These are phyloP conservation scores for Mycena venus DNA, from an alignment of 768 basidiomycete species.

Conservation along the genomic window DNA sequence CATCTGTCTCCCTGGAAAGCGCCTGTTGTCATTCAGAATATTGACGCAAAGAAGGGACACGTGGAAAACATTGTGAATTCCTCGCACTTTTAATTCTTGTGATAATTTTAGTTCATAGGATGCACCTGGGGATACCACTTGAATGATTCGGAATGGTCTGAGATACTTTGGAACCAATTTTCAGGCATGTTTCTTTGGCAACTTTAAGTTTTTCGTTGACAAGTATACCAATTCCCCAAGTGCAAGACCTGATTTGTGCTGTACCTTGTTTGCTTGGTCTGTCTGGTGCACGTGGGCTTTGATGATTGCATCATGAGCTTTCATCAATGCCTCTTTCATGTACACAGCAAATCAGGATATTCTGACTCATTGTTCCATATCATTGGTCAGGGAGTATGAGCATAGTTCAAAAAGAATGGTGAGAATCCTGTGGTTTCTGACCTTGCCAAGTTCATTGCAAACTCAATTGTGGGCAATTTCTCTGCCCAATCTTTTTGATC, in stretches of 20 bases:
- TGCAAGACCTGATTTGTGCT: too few species aligned
- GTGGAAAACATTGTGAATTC: constrained; percentile 45
- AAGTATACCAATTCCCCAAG: too few species aligned
- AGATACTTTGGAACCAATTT: constrained; percentile 32
- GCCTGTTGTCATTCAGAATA: constrained; percentile 35
- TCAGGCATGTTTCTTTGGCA: constrained; percentile 27
- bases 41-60: constrained; percentile 37
- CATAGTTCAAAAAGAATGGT: too few species aligned
- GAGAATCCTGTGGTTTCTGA: too few species aligned
- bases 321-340: constrained; percentile 33
- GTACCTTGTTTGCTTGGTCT: too few species aligned
- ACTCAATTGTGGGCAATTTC: too few species aligned
- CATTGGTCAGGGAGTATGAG: constrained; percentile 35
- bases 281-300: too few species aligned
- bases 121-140: constrained; percentile 11
- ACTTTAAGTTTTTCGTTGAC: constrained; percentile 25
- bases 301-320: constrained; percentile 49
- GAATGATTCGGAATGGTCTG: constrained; percentile 23
- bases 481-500: too few species aligned
- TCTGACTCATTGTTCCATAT: constrained; percentile 20
- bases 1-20: constrained; percentile 43
- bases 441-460: too few species aligned
- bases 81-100: neutral
- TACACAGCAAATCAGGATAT: constrained; percentile 35
- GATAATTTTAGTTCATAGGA: constrained; percentile 44